Evolutionary conservation across 2,329 filamentous ascomycete genomes (phyloP), one percentile per base, ranked within the genome.

Genomic region (Corniculantispora saksenae): DNA sequence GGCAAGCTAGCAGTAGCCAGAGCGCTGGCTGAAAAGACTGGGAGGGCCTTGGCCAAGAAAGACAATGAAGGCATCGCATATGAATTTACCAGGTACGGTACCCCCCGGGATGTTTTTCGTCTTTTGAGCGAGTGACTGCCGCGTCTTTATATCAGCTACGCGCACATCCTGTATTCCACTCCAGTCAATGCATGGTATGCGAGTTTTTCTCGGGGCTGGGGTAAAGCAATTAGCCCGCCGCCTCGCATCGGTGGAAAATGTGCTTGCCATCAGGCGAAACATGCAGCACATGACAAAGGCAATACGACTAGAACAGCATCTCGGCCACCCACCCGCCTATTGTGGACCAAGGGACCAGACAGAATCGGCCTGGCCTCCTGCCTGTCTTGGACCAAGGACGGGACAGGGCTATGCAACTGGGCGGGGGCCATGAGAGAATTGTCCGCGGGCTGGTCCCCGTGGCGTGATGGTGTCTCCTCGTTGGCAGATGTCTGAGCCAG

Each of bases 1-100:
- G 83, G 83, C 67, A 79, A 83, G 61, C 75, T 79, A 27, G 64
- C 64, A 13, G 58, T 17, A 61, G 57, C 63, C 48, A 57, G n/a
- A 17, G 53, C 63, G 6, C 50, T 50, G 9, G 51, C 63, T 15
- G 63, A 43, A 25, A 61, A 25, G 12, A 29, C n/a, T 17, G 63
- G 50, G 12, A 61, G 58, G n/a, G 51, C 48, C 51, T 56, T 61
- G 63, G 45, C 19, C 19, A 65, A 23, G 12, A 13, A 55, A 27
- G 23, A 25, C 17, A 65, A 29, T n/a, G 48, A 64, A 53, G 50
- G 55, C 63, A 64, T 64, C 17, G 12, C 23, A 27, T 6, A 27
- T 12, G 50, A 19, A 2, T 13, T 47, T 5, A 12, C 12, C n/a
- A 21, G 27, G 9, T 9, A 32, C 50, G n/a, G 48, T 29, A 4